phyloP scores from a whole-genome alignment of 1,284 basidiomycete genomes.

The Ustilago bromivora region DNA sequence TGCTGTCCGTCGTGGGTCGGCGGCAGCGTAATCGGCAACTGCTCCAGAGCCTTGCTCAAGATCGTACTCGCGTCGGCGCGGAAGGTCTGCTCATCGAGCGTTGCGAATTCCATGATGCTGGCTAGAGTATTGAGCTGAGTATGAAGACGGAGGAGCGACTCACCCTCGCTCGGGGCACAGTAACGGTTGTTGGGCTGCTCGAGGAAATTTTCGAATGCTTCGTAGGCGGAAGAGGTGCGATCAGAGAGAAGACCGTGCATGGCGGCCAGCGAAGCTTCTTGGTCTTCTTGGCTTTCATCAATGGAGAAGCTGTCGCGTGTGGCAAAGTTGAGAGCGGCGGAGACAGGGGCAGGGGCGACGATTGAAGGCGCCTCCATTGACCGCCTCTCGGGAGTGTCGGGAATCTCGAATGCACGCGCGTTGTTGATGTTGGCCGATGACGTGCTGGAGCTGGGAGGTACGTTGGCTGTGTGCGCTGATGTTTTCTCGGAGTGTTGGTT shows the following conservation, averaged over 20 bases:
- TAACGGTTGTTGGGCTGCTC: conserved; percentile 39
- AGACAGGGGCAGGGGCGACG: conserved; percentile 34
- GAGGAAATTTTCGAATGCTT: conserved; percentile 61
- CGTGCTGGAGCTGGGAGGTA: neutral
- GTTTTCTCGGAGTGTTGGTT: neutral
- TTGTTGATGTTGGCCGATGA: neutral
- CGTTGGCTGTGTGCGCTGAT: neutral
- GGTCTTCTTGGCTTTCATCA: conserved; percentile 23
- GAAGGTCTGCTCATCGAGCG: conserved; percentile 55
- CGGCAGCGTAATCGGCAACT: conserved; percentile 32
- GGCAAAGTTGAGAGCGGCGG: conserved; percentile 36
- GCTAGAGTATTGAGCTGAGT: conserved; percentile 60
- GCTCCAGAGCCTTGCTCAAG: conserved; percentile 50
- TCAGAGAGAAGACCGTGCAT: conserved; percentile 44
- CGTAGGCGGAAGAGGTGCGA: conserved; percentile 39
- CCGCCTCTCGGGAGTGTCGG: conserved; percentile 23
- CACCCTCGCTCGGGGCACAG: conserved; percentile 53
- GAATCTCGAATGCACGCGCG: conserved; percentile 29
- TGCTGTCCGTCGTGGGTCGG: conserved; percentile 40
- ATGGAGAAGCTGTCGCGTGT: conserved; percentile 40
- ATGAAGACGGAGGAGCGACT: conserved; percentile 60
- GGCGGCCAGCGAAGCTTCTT: conserved; percentile 17
- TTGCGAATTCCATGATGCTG: conserved; percentile 49
- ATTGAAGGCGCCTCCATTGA: conserved; percentile 29
- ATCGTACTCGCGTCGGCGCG: conserved; percentile 57